phyloP scores from a whole-genome alignment of 2,329 filamentous ascomycete genomes.

The Talaromyces marneffei region DNA sequence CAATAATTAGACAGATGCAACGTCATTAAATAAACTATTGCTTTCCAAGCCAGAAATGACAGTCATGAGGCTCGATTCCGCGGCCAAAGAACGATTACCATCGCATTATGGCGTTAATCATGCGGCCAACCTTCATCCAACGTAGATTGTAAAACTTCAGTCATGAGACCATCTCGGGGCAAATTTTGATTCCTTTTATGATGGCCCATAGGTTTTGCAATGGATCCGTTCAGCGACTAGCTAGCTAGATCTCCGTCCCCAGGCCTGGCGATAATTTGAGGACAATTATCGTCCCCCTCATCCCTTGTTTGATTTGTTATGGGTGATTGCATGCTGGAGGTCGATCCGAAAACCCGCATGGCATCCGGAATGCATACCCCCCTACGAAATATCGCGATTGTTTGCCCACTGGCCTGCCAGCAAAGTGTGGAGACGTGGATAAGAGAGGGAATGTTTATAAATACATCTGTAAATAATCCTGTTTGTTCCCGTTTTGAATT shows the following conservation, averaged over 20 bases:
- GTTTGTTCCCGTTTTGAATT: background rate
- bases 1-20: background rate
- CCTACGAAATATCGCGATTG: background rate
- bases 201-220: background rate
- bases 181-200: background rate
- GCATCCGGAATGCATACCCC: background rate
- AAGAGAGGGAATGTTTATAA: background rate
- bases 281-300: background rate
- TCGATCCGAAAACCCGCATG: background rate
- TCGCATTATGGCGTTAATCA: slow-evolving; percentile 2
- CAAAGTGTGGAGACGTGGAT: background rate
- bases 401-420: background rate
- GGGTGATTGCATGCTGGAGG: no score
- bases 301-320: slow-evolving; percentile 5
- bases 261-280: no score
- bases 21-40: background rate
- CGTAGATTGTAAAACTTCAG: background rate
- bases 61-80: background rate
- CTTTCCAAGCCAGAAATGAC: background rate
- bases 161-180: background rate
- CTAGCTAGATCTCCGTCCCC: background rate
- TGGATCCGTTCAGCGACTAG: background rate
- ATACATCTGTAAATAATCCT: background rate
- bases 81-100: background rate
- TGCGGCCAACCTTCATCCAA: background rate